Evolutionary conservation across 2,329 filamentous ascomycete species (phyloP).

Genomic region (Cladosporium oxysporum): DNA sequence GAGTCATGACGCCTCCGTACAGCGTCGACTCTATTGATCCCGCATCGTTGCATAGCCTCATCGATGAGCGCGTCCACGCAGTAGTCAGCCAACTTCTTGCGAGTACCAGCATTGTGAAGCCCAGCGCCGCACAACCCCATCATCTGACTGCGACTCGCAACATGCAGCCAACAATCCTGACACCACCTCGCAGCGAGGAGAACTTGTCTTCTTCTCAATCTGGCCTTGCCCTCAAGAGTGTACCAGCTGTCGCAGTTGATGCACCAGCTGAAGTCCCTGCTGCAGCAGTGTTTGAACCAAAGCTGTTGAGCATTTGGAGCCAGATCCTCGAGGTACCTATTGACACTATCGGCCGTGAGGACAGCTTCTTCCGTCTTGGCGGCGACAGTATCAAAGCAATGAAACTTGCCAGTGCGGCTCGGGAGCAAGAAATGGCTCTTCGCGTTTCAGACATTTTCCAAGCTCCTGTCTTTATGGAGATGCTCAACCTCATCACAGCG

Average conservation of each 20-base stretch:
- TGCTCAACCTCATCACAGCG: constrained; percentile 10
- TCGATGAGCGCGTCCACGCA: constrained; percentile 17
- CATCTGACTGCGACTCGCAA: neutral
- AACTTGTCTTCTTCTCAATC: constrained; percentile 6
- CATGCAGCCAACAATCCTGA: constrained; percentile 2
- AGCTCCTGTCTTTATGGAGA: constrained; percentile 22
- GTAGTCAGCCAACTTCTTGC: constrained; percentile 15
- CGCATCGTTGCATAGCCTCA: constrained; percentile 13
- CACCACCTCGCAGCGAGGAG: constrained; percentile 16
- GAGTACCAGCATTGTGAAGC: neutral
- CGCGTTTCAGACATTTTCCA: constrained; percentile 47
- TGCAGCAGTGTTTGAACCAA: constrained; percentile 3
- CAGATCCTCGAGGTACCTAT: constrained; percentile 7
- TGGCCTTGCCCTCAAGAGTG: neutral
- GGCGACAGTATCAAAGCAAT: constrained; percentile 50
- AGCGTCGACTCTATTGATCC: constrained; percentile 2
- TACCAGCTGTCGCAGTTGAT: neutral
- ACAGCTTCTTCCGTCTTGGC: constrained; percentile 47
- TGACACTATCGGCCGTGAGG: constrained; percentile 28
- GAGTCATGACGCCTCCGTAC: constrained; percentile 4
- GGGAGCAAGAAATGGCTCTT: constrained; percentile 39
- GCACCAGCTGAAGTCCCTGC: neutral
- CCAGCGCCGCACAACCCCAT: neutral
- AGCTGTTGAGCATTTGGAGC: constrained; percentile 20
- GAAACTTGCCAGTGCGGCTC: constrained; percentile 44